Evolutionary conservation across 2,329 filamentous ascomycete species (phyloP).

Genomic region (Penicillium sp.): DNA sequence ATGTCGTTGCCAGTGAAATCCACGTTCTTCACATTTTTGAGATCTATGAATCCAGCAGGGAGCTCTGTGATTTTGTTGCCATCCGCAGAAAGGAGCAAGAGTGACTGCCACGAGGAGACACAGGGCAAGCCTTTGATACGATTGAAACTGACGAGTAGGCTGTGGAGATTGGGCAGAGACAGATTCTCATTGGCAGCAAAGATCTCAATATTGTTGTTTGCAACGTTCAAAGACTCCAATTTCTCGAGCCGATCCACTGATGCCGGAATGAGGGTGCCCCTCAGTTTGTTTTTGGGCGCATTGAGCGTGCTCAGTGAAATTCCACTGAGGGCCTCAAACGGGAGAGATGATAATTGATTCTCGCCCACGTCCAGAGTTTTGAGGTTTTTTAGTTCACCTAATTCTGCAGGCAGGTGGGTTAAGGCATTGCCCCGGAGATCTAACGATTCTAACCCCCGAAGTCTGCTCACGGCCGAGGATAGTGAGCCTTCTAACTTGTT

Average conservation of each 20-base stretch:
- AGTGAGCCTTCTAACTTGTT: constrained; percentile 73
- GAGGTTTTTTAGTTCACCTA: constrained; percentile 68
- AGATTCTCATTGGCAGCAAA: constrained; percentile 53
- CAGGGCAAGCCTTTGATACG: constrained; percentile 71
- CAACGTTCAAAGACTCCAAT: constrained; percentile 75
- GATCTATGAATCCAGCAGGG: constrained; percentile 70
- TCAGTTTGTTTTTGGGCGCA: constrained; percentile 75
- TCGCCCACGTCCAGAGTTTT: constrained; percentile 76
- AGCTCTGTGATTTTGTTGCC: constrained; percentile 77
- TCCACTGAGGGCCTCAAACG: constrained; percentile 66
- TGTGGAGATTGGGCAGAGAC: constrained; percentile 69
- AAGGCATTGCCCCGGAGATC: constrained; percentile 82
- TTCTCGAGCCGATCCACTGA: constrained; percentile 59
- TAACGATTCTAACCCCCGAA: constrained; percentile 73
- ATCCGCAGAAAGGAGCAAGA: constrained; percentile 73
- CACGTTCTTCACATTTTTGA: constrained; percentile 69
- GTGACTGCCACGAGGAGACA: constrained; percentile 69
- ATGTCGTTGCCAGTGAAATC: constrained; percentile 88
- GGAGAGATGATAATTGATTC: constrained; percentile 72
- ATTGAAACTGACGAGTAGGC: constrained; percentile 78
- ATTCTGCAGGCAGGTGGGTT: constrained; percentile 64
- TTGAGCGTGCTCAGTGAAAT: constrained; percentile 73
- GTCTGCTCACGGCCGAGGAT: constrained; percentile 60
- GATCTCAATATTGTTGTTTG: constrained; percentile 68
- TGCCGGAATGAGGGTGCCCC: constrained; percentile 68